Percentiles rank a stretch among this genome's conserved stretches.
Evolutionary conservation across 192 early-diverging fungal species (phyloP).

Genomic region (Helicostylum pulchrum): DNA sequence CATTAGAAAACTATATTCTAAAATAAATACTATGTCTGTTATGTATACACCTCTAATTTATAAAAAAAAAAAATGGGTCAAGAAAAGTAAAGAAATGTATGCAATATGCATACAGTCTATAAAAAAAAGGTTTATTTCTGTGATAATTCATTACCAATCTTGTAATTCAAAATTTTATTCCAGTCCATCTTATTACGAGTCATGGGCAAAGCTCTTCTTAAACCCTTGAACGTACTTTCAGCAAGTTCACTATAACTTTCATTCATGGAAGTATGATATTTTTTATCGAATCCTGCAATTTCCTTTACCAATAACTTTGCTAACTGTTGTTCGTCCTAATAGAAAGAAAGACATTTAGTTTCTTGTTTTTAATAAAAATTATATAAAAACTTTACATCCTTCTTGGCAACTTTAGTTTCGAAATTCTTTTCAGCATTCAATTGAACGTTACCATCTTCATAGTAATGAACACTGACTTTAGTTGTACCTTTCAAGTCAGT

Average conservation of each 20-base stretch:
- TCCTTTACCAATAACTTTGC: conserved; percentile 59
- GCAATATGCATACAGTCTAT: too few relatives aligned
- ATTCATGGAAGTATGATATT: conserved; percentile 84
- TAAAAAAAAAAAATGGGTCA: too few relatives aligned
- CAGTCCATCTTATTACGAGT: conserved; percentile 94
- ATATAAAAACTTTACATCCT: conserved; percentile 10
- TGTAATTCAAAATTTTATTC: conserved; percentile 76
- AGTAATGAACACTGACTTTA: conserved; percentile 92
- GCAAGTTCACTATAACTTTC: conserved; percentile 77
- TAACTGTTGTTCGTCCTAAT: conserved; percentile 23
- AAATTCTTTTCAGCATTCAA: conserved; percentile 76
- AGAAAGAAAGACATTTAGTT: background rate
- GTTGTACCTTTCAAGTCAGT: conserved; percentile 66
- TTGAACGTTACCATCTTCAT: conserved; percentile 99
- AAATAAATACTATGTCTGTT: too few relatives aligned
- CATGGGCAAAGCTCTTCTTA: conserved; percentile 87
- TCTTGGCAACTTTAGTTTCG: conserved; percentile 28
- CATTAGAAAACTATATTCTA: too few relatives aligned
- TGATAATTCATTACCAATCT: conserved; percentile 42
- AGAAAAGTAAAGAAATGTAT: too few relatives aligned
- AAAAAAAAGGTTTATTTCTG: conserved; percentile 24
- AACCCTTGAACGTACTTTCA: conserved; percentile 85
- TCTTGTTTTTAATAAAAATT: background rate
- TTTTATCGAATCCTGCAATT: conserved; percentile 70
- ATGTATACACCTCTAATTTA: too few relatives aligned